Evolutionary conservation across 257 asterid species (phyloP).

Genomic region (Schizonepeta tenuifolia): DNA sequence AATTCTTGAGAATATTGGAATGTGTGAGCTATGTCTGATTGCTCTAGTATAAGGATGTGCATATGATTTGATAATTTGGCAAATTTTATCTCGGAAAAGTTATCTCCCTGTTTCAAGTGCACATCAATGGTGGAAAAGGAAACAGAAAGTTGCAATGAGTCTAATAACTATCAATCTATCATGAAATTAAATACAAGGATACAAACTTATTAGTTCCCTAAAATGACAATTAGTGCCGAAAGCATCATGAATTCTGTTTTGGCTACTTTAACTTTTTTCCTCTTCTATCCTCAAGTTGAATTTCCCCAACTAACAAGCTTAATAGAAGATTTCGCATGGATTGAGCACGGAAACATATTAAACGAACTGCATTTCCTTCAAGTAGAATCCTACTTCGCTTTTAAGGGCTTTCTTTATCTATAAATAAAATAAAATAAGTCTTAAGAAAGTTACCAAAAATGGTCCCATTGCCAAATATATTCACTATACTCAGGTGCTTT

Average conservation of each 20-base stretch:
- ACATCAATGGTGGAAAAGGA: not conserved
- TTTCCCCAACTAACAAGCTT: not conserved
- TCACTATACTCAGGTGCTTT: not conserved
- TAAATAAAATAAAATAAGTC: no score
- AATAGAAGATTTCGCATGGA: not conserved
- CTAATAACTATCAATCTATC: not conserved
- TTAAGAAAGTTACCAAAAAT: not conserved
- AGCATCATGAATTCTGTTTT: constrained; percentile 1
- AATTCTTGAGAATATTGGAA: not conserved
- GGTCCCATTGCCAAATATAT: not conserved
- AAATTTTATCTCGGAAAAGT: not conserved
- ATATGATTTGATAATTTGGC: not conserved
- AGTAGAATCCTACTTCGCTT: not conserved
- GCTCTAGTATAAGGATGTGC: not conserved
- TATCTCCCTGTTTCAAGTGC: not conserved
- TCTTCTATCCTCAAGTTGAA: not conserved
- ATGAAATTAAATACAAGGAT: not conserved
- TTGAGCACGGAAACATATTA: not conserved
- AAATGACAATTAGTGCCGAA: not conserved
- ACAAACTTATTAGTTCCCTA: not conserved
- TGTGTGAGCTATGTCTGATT: not conserved
- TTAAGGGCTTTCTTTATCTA: not conserved
- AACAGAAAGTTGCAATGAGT: not conserved
- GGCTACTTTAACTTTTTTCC: not conserved
- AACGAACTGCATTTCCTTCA: not conserved